These are phyloP conservation scores for Trametes meyenii DNA, from an alignment of 768 basidiomycete genomes.

Conservation along the genomic window DNA sequence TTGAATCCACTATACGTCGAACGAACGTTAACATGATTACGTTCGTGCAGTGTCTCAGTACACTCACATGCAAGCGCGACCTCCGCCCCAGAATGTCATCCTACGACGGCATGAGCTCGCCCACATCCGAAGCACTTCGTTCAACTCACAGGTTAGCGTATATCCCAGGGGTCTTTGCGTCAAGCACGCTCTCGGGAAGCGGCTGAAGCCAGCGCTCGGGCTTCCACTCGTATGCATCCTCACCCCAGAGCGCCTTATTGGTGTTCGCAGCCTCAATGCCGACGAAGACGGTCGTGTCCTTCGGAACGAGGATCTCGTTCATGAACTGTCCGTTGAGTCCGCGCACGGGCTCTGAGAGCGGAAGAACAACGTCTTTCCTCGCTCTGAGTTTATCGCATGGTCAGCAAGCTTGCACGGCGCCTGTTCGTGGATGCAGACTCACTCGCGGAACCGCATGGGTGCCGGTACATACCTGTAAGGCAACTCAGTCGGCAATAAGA, in stretches of 20 bases:
- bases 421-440: slow-evolving; percentile 3
- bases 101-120: slow-evolving; percentile 23
- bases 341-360: slow-evolving; percentile 42
- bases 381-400: slow-evolving; percentile 30
- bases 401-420: neutral
- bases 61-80: slow-evolving; percentile 49
- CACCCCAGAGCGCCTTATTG: slow-evolving; percentile 49
- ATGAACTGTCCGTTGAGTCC: slow-evolving; percentile 42
- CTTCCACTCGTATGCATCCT: slow-evolving; percentile 51
- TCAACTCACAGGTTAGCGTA: slow-evolving; percentile 46
- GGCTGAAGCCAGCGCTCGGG: slow-evolving; percentile 52
- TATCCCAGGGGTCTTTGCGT: slow-evolving; percentile 46
- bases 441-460: slow-evolving; percentile 37
- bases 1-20: slow-evolving; percentile 22
- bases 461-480: slow-evolving; percentile 51
- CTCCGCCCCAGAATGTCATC: slow-evolving; percentile 49
- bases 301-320: slow-evolving; percentile 42
- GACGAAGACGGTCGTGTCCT: slow-evolving; percentile 41
- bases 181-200: slow-evolving; percentile 39
- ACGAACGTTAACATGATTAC: neutral
- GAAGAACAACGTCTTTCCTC: slow-evolving; percentile 42
- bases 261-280: slow-evolving; percentile 44
- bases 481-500: neutral
- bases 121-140: neutral
- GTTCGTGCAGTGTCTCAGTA: too few relatives aligned